Percentiles rank a stretch among this genome's conserved stretches.
phyloP scores from a whole-genome alignment of 371 early-diverging fungal species.

The Circinella minor region DNA sequence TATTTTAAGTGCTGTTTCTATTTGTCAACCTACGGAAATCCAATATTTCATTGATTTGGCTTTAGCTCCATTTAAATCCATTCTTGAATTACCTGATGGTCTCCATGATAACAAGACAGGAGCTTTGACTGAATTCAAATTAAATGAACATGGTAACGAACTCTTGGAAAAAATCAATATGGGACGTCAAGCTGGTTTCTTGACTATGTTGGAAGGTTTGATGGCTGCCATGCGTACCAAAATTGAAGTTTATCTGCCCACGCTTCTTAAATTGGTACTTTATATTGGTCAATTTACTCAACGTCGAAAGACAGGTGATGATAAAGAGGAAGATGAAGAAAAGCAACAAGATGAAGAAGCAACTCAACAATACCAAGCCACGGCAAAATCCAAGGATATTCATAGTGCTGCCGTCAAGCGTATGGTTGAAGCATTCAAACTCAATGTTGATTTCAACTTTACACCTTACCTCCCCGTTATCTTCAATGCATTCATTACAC shows the following conservation, averaged over 20 bases:
- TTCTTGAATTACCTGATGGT: slow-evolving; percentile 41
- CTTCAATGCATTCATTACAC: slow-evolving; percentile 69
- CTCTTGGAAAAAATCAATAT: slow-evolving; percentile 45
- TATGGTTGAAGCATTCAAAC: slow-evolving; percentile 75
- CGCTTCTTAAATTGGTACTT: slow-evolving; percentile 70
- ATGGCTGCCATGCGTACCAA: slow-evolving; percentile 81
- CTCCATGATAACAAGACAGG: slow-evolving; percentile 20
- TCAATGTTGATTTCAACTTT: slow-evolving; percentile 75
- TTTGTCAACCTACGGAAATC: slow-evolving; percentile 69
- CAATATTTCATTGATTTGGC: slow-evolving; percentile 78
- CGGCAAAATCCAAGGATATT: neutral
- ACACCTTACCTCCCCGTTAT: slow-evolving; percentile 75
- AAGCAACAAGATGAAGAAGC: slow-evolving; percentile 18
- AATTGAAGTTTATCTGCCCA: slow-evolving; percentile 70
- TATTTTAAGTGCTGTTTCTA: slow-evolving; percentile 78
- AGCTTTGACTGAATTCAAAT: slow-evolving; percentile 20
- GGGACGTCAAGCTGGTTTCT: slow-evolving; percentile 80
- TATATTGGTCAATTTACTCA: slow-evolving; percentile 69
- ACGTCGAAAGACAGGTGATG: slow-evolving; percentile 28
- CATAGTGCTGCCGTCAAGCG: slow-evolving; percentile 71
- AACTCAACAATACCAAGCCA: neutral
- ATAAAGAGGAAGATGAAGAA: slow-evolving; percentile 19
- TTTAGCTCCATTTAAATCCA: slow-evolving; percentile 72
- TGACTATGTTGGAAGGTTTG: slow-evolving; percentile 80
- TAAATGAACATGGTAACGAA: slow-evolving; percentile 27